Conservation (phyloP, 345 rosid species). For the Sonneratia alba region DNA sequence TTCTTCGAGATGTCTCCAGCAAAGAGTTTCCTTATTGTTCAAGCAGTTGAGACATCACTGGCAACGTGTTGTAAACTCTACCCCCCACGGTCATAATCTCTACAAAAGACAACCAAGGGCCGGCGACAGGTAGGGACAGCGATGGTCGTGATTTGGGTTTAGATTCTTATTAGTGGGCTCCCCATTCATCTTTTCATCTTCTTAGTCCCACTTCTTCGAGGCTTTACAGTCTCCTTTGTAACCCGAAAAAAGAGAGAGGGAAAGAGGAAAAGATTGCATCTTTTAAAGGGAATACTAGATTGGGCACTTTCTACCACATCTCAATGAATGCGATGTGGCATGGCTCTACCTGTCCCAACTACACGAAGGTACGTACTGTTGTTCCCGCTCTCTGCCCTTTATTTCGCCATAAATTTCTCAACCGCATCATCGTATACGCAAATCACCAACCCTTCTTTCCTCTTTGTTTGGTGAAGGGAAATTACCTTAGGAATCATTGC, state of each 20-base stretch:
- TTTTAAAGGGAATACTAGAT: neutral
- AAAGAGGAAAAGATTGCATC: neutral
- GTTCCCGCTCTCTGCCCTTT: neutral
- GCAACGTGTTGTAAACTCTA: too few relatives aligned
- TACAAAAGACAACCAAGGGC: neutral
- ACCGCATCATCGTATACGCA: neutral
- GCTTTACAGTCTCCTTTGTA: too few relatives aligned
- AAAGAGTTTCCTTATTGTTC: too few relatives aligned
- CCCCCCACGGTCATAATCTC: neutral
- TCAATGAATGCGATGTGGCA: neutral
- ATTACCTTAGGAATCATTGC: neutral
- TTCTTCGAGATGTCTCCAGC: neutral
- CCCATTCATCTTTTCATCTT: too few relatives aligned
- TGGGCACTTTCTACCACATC: neutral
- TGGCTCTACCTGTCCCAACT: neutral
- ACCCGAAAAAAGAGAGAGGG: too few relatives aligned
- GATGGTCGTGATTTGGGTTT: too few relatives aligned
- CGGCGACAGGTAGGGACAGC: too few relatives aligned
- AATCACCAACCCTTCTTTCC: neutral
- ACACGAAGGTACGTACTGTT: neutral
- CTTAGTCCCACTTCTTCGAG: too few relatives aligned
- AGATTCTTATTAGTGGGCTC: too few relatives aligned
- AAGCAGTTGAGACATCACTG: too few relatives aligned
- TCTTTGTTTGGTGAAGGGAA: neutral
- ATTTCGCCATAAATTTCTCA: conserved; percentile 1